Percentiles rank a stretch among this genome's conserved stretches.
Evolutionary conservation across 2,329 filamentous ascomycete genomes (phyloP).

Genomic region (Fusarium sp.): DNA sequence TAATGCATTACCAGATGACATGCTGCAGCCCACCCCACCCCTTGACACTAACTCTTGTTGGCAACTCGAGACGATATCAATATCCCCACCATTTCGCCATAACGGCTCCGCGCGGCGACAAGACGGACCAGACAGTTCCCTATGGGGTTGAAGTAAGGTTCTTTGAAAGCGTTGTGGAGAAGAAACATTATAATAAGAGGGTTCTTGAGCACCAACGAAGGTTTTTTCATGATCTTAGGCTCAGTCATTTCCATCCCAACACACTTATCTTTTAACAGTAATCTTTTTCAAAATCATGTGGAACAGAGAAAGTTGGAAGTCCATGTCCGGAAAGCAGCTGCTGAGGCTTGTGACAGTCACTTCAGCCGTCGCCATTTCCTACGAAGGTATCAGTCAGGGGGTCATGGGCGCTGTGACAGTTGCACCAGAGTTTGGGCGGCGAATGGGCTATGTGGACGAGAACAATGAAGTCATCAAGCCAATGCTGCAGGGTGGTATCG

Average conservation of each 20-base stretch:
- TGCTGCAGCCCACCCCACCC: too few relatives aligned
- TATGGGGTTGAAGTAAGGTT: neutral
- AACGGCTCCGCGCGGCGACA: too few relatives aligned
- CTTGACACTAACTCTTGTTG: neutral
- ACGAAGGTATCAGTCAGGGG: slow-evolving; percentile 59
- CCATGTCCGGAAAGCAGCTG: slow-evolving; percentile 19
- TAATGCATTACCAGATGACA: too few relatives aligned
- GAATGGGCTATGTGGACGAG: slow-evolving; percentile 18
- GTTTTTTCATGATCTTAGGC: neutral
- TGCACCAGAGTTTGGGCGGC: slow-evolving; percentile 51
- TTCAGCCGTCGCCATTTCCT: slow-evolving; percentile 35
- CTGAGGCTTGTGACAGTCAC: slow-evolving; percentile 27
- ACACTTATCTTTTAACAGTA: too few relatives aligned
- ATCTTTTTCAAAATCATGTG: slow-evolving; percentile 1
- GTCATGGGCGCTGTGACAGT: slow-evolving; percentile 65
- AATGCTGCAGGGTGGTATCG: slow-evolving; percentile 14
- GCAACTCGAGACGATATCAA: neutral
- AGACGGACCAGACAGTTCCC: slow-evolving; percentile 1
- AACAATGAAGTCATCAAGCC: slow-evolving; percentile 6
- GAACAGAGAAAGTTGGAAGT: slow-evolving; percentile 24
- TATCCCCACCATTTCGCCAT: too few relatives aligned
- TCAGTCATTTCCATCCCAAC: neutral
- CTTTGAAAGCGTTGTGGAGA: neutral
- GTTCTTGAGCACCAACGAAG: neutral
- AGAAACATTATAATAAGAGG: slow-evolving; percentile 2